Percentiles rank a stretch among this genome's conserved stretches.
These are phyloP conservation scores for Stephanodiscus minutulus DNA, from an alignment of 108 stramenopile species.

Conservation along the genomic window DNA sequence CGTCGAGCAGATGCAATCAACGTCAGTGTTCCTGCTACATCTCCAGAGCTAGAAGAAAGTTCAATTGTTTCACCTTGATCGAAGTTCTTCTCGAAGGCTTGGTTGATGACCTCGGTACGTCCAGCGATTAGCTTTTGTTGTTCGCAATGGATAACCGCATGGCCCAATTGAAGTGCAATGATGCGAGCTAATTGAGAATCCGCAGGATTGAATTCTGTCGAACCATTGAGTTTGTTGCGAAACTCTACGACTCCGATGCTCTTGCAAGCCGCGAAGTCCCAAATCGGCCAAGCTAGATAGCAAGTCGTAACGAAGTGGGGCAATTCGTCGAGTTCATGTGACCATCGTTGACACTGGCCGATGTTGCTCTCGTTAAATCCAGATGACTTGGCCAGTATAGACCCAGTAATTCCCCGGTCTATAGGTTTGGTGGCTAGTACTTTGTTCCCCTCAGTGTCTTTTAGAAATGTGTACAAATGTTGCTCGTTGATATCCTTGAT, in stretches of 20 bases:
- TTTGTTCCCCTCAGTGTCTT: constrained; percentile 26
- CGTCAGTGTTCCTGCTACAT: constrained; percentile 14
- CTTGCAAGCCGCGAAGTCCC: constrained; percentile 28
- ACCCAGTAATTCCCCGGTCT: constrained; percentile 43
- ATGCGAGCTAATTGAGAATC: constrained; percentile 51
- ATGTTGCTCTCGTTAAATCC: constrained; percentile 34
- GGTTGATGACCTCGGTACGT: constrained; percentile 48
- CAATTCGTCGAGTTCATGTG: constrained; percentile 38
- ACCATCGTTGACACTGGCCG: constrained; percentile 34
- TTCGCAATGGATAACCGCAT: constrained; percentile 42
- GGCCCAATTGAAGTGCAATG: constrained; percentile 51
- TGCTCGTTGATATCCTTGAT: constrained; percentile 39
- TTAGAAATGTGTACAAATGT: constrained; percentile 44
- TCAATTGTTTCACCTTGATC: constrained; percentile 50
- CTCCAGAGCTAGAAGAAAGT: constrained; percentile 22
- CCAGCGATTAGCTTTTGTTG: constrained; percentile 52
- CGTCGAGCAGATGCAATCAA: constrained; percentile 11
- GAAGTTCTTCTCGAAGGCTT: constrained; percentile 54
- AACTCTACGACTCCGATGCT: constrained; percentile 54
- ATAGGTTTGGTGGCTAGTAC: constrained; percentile 41
- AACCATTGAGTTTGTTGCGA: constrained; percentile 40
- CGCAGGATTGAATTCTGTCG: constrained; percentile 22
- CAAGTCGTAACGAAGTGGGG: constrained; percentile 38
- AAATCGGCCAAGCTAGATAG: constrained; percentile 54
- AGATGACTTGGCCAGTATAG: constrained; percentile 33